Evolutionary conservation across 192 early-diverging fungal species (phyloP).

Genomic region (Chytriomyces hyalinus): DNA sequence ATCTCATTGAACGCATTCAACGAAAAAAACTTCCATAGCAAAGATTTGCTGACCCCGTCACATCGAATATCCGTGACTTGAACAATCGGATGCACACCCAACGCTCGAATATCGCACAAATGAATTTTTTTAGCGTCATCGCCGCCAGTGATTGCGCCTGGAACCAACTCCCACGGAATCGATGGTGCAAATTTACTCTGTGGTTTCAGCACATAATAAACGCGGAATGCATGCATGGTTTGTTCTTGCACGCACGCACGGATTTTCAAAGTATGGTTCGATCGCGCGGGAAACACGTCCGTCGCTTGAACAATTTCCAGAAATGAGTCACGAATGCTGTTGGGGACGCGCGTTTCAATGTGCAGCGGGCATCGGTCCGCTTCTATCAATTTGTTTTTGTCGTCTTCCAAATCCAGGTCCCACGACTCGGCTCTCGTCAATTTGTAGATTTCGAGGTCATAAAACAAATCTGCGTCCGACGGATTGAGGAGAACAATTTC

Average conservation of each 20-base stretch:
- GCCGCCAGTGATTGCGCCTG: neutral
- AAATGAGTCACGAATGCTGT: constrained; percentile 32
- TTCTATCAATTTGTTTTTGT: neutral
- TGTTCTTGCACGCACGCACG: constrained; percentile 51
- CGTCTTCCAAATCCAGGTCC: neutral
- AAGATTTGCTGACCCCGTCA: constrained; percentile 49
- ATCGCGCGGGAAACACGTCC: constrained; percentile 50
- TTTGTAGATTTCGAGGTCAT: constrained; percentile 41
- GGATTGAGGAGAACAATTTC: constrained; percentile 54
- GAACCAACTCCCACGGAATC: neutral
- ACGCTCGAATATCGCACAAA: constrained; percentile 49
- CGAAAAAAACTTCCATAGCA: constrained; percentile 60
- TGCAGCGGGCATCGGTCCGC: neutral
- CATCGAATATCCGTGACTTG: constrained; percentile 57
- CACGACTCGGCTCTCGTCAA: neutral
- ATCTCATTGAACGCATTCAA: constrained; percentile 52
- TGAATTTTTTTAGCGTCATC: constrained; percentile 17
- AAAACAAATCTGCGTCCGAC: constrained; percentile 60
- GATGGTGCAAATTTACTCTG: constrained; percentile 5
- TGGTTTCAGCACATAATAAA: constrained; percentile 49
- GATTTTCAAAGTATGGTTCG: constrained; percentile 52
- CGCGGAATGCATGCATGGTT: constrained; percentile 34
- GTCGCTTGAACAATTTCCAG: constrained; percentile 48
- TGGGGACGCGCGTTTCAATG: constrained; percentile 14
- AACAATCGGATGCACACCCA: constrained; percentile 59